Evolutionary conservation across 306 rosid species (phyloP).

Genomic region (Neltuma alba): DNA sequence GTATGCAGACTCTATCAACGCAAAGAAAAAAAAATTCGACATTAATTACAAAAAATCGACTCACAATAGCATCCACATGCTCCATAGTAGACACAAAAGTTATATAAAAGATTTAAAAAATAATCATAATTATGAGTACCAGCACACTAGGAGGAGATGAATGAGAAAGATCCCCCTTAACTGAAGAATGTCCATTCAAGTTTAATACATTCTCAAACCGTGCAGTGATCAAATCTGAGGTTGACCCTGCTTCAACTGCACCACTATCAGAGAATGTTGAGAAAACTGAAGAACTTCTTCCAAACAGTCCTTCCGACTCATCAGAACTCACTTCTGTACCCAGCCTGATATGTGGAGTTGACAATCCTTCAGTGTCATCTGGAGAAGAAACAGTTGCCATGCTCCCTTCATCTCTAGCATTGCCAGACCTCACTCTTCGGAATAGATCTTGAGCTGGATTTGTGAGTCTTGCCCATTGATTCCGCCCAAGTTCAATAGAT

Average conservation of each 20-base stretch:
- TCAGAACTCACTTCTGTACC: constrained; percentile 32
- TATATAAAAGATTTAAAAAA: background rate
- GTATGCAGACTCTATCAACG: constrained; percentile 1
- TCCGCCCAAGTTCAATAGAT: constrained; percentile 39
- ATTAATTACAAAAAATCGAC: constrained; percentile 10
- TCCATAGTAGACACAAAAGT: constrained; percentile 1
- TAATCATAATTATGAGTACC: constrained; percentile 40
- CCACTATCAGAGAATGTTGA: constrained; percentile 47
- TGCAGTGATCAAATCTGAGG: constrained; percentile 39
- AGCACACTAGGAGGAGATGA: constrained; percentile 68
- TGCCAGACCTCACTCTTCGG: constrained; percentile 50
- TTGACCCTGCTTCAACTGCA: constrained; percentile 37
- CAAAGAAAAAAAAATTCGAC: background rate
- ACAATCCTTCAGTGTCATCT: constrained; percentile 24
- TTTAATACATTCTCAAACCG: constrained; percentile 47
- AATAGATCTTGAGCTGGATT: constrained; percentile 49
- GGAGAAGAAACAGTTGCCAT: constrained; percentile 41
- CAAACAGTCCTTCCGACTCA: constrained; percentile 30
- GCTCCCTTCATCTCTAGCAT: constrained; percentile 38
- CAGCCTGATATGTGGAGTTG: constrained; percentile 20
- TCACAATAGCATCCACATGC: constrained; percentile 1
- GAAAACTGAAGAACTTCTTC: constrained; percentile 47
- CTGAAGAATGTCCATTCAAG: constrained; percentile 23
- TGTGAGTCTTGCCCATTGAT: constrained; percentile 19
- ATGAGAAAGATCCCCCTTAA: constrained; percentile 39